phyloP scores from a whole-genome alignment of 2,329 filamentous ascomycete genomes.

The Aspergillus persii region DNA sequence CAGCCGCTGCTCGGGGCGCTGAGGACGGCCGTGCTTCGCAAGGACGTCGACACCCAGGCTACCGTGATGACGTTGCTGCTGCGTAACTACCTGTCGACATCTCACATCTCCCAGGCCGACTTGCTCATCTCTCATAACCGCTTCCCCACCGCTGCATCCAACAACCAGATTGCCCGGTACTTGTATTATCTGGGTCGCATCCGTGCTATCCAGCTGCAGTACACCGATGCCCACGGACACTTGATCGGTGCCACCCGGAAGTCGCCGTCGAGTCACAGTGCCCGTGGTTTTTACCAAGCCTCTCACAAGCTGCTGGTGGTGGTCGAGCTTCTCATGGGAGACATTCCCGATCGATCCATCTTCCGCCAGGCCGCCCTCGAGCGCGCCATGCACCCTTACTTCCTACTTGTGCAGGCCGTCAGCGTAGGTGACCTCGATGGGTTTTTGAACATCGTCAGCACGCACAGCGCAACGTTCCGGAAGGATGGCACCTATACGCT shows the following conservation, averaged over 20 bases:
- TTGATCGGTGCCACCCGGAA: constrained; percentile 91
- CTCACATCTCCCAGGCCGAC: constrained; percentile 95
- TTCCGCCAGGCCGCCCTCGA: constrained; percentile 90
- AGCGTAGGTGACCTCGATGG: constrained; percentile 94
- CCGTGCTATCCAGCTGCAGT: constrained; percentile 91
- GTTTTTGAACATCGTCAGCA: constrained; percentile 82
- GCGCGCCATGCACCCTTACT: constrained; percentile 84
- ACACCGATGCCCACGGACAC: constrained; percentile 95
- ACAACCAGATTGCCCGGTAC: constrained; percentile 97
- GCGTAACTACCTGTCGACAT: constrained; percentile 92
- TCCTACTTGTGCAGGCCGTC: constrained; percentile 89
- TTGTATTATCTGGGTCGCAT: constrained; percentile 97
- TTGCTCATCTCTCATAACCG: constrained; percentile 92
- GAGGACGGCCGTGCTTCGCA: constrained; percentile 90
- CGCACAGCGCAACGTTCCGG: constrained; percentile 80
- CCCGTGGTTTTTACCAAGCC: constrained; percentile 91
- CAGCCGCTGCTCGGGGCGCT: constrained; percentile 83
- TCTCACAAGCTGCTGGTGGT: constrained; percentile 95
- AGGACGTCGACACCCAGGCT: constrained; percentile 96
- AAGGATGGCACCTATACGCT: constrained; percentile 93
- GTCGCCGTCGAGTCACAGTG: constrained; percentile 83
- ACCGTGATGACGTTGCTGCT: constrained; percentile 92
- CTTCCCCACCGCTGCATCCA: constrained; percentile 90
- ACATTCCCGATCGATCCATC: constrained; percentile 91
- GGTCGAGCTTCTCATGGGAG: constrained; percentile 95